phyloP scores from a whole-genome alignment of 495 filamentous ascomycete species.

The Lepraria neglecta region DNA sequence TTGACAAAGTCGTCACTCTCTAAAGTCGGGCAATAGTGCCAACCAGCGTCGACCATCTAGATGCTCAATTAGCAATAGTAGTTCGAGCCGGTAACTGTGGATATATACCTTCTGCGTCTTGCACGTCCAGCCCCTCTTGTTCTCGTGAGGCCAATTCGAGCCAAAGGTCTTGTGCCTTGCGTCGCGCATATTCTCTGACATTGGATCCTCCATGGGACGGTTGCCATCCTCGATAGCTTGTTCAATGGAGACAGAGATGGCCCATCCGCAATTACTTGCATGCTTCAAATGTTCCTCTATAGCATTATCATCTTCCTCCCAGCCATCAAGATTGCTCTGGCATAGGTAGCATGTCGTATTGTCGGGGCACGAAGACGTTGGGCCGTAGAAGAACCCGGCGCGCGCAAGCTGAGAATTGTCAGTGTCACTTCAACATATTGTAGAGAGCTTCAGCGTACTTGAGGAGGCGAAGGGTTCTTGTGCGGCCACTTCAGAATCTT shows the following conservation, averaged over 20 bases:
- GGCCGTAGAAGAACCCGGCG: slow-evolving; percentile 86
- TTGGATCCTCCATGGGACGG: slow-evolving; percentile 62
- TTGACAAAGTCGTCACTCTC: slow-evolving; percentile 78
- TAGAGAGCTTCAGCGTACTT: slow-evolving; percentile 43
- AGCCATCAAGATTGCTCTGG: slow-evolving; percentile 70
- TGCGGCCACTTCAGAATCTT: slow-evolving; percentile 72
- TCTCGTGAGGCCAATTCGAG: slow-evolving; percentile 76
- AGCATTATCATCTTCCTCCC: slow-evolving; percentile 79
- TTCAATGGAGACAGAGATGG: slow-evolving; percentile 67
- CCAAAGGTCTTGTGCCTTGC: slow-evolving; percentile 78
- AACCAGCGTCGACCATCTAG: slow-evolving; percentile 85
- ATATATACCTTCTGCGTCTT: slow-evolving; percentile 73
- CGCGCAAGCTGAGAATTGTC: slow-evolving; percentile 61
- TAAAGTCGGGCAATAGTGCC: slow-evolving; percentile 79
- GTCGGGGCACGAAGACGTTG: slow-evolving; percentile 64
- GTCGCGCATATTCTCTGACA: slow-evolving; percentile 57
- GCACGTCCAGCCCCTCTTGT: slow-evolving; percentile 79
- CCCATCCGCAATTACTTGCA: slow-evolving; percentile 78
- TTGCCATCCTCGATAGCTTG: slow-evolving; percentile 55
- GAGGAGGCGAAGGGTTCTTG: slow-evolving; percentile 54
- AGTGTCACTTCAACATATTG: slow-evolving; percentile 13
- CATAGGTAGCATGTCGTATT: slow-evolving; percentile 89
- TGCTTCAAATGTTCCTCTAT: slow-evolving; percentile 78
- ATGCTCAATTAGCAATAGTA: slow-evolving; percentile 26
- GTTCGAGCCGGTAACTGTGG: slow-evolving; percentile 20